Percentiles rank a stretch among this genome's conserved stretches.
Conservation (phyloP, 495 filamentous ascomycete species). For the Hypoxylon rickii region DNA sequence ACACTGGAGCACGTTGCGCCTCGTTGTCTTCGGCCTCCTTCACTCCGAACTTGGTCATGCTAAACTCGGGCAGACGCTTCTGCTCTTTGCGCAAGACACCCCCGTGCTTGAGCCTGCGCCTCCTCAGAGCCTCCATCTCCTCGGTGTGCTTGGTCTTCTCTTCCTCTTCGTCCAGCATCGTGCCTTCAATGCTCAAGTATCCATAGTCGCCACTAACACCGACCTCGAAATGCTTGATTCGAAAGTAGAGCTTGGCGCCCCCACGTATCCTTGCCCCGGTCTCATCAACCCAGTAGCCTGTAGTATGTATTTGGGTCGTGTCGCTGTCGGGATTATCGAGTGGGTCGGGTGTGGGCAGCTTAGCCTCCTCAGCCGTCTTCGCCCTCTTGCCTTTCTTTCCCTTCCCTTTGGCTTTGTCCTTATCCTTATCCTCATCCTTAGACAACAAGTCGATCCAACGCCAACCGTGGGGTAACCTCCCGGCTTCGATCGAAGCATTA, state of each 20-base stretch:
- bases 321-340: constrained; percentile 25
- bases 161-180: constrained; percentile 49
- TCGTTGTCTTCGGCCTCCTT: constrained; percentile 48
- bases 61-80: constrained; percentile 49
- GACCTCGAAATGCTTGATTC: constrained; percentile 56
- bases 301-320: constrained; percentile 50
- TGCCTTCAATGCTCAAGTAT: constrained; percentile 54
- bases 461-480: constrained; percentile 51
- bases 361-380: constrained; percentile 25
- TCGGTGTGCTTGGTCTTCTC: constrained; percentile 42
- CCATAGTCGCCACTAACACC: constrained; percentile 54
- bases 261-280: constrained; percentile 42
- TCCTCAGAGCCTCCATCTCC: constrained; percentile 44
- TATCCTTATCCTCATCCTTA: constrained; percentile 25
- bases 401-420: constrained; percentile 21
- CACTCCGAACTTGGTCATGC: constrained; percentile 53
- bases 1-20: constrained; percentile 20
- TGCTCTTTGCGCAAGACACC: constrained; percentile 41
- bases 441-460: constrained; percentile 49
- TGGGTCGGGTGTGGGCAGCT: constrained; percentile 21
- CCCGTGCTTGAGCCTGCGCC: constrained; percentile 40
- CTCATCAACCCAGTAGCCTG: constrained; percentile 54
- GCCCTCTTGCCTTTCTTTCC: constrained; percentile 16
- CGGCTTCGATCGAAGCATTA: constrained; percentile 56
- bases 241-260: constrained; percentile 47